Base-by-base conservation (phyloP, 345 rosid genomes). In the Litchi chinensis region DNA sequence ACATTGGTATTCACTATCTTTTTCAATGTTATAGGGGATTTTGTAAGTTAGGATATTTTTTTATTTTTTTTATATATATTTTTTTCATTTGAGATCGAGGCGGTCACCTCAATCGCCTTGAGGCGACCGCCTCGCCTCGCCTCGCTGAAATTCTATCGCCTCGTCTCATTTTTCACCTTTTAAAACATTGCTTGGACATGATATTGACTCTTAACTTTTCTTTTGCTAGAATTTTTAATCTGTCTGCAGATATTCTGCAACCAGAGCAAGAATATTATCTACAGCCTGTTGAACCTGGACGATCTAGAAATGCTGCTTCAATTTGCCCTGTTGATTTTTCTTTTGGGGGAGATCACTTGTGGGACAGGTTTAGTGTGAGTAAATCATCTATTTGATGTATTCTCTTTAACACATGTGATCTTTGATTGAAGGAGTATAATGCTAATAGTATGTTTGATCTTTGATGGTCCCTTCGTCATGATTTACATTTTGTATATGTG, bases 341-440 rank as follows among this genome's bases (percentile, higher is more conserved):
- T 79, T 97, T 94, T 67, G 96, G 99, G 48, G 97, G 92, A 85
- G 93, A 91, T 81, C 99, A 93, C 87, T 81, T 97, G 84, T 94
- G 99, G 99, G 98, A 97, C 81, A 87, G 91, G 71, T 92, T 97
- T 83, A 91, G 90, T 79, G 98, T 97, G 90, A 94, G 98, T 91
- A 80, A 76, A 56, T 46, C 72, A 60, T 57, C 69, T 66, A 60
- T 24, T 59, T 26, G 10, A 32, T 68, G 18, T 68, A 41, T 22
- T 75, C n/a, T 54, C 41, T 9, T 77, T 64, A 70, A 62, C 68
- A 12, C 62, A 12, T 66, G 64, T 62, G 43, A 22, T 60, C 39
- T 82, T 76, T n/a, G 59, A 37, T 28, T 13, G 15, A 43, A 40
- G 62, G 18, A 16, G 37, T 68, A 19, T 40, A 54, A 54, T 68